Base-by-base conservation (phyloP, 2,329 filamentous ascomycete genomes). In the Atkinsonella texensis region DNA sequence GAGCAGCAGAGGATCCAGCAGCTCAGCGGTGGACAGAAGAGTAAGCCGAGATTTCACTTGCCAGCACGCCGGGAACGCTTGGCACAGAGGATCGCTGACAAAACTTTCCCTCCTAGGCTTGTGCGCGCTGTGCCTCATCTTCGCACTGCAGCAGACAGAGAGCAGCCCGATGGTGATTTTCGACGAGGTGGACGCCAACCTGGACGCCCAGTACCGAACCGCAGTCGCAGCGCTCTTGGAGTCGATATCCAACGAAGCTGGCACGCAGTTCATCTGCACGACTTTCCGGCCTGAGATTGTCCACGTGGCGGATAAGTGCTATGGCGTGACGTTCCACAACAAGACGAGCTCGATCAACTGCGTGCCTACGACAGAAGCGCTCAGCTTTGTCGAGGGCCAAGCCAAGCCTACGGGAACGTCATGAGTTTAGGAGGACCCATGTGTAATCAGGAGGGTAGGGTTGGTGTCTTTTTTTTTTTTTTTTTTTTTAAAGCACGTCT, bases 91-190 rank as follows among this genome's bases (percentile, higher is more conserved):
- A 41, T 28, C 52, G 31, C 49, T 54, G 50, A 57, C 57, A 56
- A 61, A 55, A 49, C 54, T 45, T 48, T 7, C 56, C 7, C 5
- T 1, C 7, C 28, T 28, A 89, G 87, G 88, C 80, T 75, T 97
- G 55, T 97, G 91, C 68, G 93, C 93, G 10, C 80, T 98, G n/a
- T 94, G 93, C 44, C 81, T 98, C 49, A 94, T 98, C 59, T 98
- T 98, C 65, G 93, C 93, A n/a, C 94, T 98, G 59, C 93, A 98
- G 69, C 88, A 90, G 59, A 95, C 91, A 54, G 93, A 98, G 66
- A 93, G 91, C 10, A 94, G 91, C 44, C 93, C 93, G 1, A 97
- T 98, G 76, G 96, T 98, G 66, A 90, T 98, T 62, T 98, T 98
- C 61, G 93, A 98, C 67, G 93, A 98, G 70, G 95, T 98, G 57